phyloP scores from a whole-genome alignment of 208 protist genomes.

The Trypanosoma vivax region DNA sequence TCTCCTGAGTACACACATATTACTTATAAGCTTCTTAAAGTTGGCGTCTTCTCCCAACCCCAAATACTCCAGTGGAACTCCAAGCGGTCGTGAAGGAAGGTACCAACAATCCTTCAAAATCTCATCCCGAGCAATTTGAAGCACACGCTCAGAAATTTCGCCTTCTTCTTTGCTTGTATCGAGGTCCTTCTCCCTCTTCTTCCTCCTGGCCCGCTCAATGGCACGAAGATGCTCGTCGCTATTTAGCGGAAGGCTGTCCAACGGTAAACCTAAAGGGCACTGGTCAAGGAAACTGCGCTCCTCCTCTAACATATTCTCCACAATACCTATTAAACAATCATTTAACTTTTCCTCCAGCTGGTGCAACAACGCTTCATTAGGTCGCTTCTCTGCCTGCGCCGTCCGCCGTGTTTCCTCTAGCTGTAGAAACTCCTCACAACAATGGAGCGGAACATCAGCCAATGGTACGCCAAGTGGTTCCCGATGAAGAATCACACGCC shows the following conservation, averaged over 20 bases:
- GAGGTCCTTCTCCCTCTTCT: conserved; percentile 15
- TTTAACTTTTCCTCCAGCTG: conserved; percentile 64
- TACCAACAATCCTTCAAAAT: conserved; percentile 52
- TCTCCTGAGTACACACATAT: conserved; percentile 26
- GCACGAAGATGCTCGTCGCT: conserved; percentile 47
- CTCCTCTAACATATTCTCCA: conserved; percentile 32
- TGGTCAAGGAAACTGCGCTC: conserved; percentile 53
- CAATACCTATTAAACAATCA: conserved; percentile 50
- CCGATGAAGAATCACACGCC: conserved; percentile 46
- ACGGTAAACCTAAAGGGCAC: conserved; percentile 33
- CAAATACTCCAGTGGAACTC: conserved; percentile 60
- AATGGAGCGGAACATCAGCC: conserved; percentile 44
- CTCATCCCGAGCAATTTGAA: conserved; percentile 47
- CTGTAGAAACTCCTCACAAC: conserved; percentile 45
- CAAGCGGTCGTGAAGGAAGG: conserved; percentile 52
- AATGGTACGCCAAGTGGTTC: conserved; percentile 55
- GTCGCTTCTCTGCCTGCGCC: conserved; percentile 43
- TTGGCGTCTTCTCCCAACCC: conserved; percentile 39
- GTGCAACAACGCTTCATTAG: conserved; percentile 28
- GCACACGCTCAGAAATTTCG: conserved; percentile 49
- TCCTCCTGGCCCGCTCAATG: conserved; percentile 58
- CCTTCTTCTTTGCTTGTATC: conserved; percentile 45
- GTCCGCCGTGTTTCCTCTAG: conserved; percentile 54
- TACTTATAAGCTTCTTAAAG: conserved; percentile 53
- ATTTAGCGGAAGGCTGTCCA: conserved; percentile 31